Evolutionary conservation across 148 eudicot species (phyloP).

Genomic region (Spergularia marina): DNA sequence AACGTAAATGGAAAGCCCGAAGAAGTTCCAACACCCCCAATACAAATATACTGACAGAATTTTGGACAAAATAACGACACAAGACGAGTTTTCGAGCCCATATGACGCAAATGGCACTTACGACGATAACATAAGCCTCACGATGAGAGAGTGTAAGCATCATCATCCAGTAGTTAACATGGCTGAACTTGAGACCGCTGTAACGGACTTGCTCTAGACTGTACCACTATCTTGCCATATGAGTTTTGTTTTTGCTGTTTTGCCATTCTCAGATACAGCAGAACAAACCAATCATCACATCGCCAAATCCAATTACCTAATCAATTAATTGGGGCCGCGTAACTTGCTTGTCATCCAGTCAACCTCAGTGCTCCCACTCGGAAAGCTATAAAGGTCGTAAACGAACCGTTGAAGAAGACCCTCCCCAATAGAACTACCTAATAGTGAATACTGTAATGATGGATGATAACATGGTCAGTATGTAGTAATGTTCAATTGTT

Average conservation of each 20-base stretch:
- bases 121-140: background rate
- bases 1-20: background rate
- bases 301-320: background rate
- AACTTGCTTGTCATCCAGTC: background rate
- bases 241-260: background rate
- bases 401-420: constrained; percentile 3
- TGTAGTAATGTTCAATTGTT: background rate
- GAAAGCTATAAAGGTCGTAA: background rate
- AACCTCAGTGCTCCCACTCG: background rate
- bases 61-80: background rate
- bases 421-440: constrained; percentile 37
- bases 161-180: background rate
- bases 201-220: background rate
- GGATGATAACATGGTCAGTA: background rate
- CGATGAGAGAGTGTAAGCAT: background rate
- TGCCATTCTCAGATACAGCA: constrained; percentile 4
- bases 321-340: background rate
- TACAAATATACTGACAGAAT: background rate
- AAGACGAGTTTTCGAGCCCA: background rate
- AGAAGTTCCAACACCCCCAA: no score
- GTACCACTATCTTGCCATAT: background rate
- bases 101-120: background rate
- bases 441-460: constrained; percentile 13
- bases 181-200: background rate
- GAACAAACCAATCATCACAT: constrained; percentile 1